A percentile compares a stretch with the other conserved stretches of the same genome.
Evolutionary conservation across 805 yeast genomes (phyloP).

Genomic region (Lipomyces mesembrius): DNA sequence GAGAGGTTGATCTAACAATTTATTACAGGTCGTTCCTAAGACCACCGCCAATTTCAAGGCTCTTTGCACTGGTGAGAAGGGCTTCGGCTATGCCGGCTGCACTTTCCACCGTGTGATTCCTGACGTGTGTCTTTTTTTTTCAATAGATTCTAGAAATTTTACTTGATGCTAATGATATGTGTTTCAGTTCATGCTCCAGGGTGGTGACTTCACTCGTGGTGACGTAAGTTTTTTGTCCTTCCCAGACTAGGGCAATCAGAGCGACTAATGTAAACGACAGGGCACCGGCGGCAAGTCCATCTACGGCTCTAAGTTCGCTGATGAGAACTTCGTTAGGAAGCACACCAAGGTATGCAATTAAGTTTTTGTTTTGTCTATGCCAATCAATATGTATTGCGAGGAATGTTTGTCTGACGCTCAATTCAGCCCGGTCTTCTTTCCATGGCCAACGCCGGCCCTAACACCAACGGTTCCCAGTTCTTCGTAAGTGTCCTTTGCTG

Average conservation of each 20-base stretch:
- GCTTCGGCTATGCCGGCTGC: slow-evolving; percentile 69
- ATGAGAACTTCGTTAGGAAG: slow-evolving; percentile 71
- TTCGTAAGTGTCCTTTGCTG: slow-evolving; percentile 49
- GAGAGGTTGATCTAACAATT: slow-evolving; percentile 62
- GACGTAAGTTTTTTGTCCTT: slow-evolving; percentile 46
- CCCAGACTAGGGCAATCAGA: background rate
- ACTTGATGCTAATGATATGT: slow-evolving; percentile 39
- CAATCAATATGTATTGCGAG: background rate
- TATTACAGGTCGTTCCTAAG: slow-evolving; percentile 61
- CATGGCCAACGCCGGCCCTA: slow-evolving; percentile 77
- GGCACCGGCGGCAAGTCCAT: slow-evolving; percentile 92
- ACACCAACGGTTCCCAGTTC: slow-evolving; percentile 86
- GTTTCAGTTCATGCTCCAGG: slow-evolving; percentile 93
- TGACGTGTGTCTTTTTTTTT: slow-evolving; percentile 16
- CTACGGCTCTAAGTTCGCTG: slow-evolving; percentile 72
- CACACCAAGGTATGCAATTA: slow-evolving; percentile 51
- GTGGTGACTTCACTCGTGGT: slow-evolving; percentile 84
- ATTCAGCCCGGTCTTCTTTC: slow-evolving; percentile 66
- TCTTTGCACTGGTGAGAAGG: slow-evolving; percentile 87
- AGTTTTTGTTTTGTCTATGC: background rate
- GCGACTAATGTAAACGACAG: slow-evolving; percentile 14
- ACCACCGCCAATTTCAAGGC: slow-evolving; percentile 89
- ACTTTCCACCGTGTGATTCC: slow-evolving; percentile 82
- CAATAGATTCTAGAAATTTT: background rate
- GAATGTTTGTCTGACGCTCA: slow-evolving; percentile 41